Evolutionary conservation across 306 rosid genomes (phyloP), one percentile per base, ranked within the genome.

Genomic region (Fragaria nilgerrensis): DNA sequence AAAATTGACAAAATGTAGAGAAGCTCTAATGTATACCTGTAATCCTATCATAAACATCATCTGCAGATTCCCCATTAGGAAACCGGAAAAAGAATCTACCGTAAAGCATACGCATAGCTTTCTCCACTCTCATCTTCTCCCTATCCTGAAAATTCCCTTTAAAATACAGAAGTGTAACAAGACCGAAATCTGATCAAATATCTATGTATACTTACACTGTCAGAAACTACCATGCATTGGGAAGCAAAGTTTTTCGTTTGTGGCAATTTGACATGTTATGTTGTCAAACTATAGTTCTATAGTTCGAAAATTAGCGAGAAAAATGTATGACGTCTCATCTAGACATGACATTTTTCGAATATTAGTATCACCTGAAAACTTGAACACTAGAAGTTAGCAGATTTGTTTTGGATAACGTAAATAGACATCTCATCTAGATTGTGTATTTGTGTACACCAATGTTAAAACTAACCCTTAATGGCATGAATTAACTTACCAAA

Each of bases 11-110:
- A 13, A 61, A 15, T 7, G 10, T 62, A 15, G 68, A 62, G 47
- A n/a, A 48, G 9, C 20, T 9, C 1, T 45, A 1, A 9, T 19
- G 6, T 53, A 12, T 73, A 91, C 98, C 94, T 65, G 97, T 92
- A 74, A 94, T 90, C 85, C 98, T 90, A 17, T 94, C 98, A 47
- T 92, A 94, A 68, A 94, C 98, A 85, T 94, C 98, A 17, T 96
- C 96, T 1, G 98, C 97, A 2, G 97, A 94, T 86, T 94, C 97
- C 37, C 97, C 98, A 37, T 94, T 63, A 0, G 98, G 96, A 82
- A 94, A 94, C 37, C 98, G 86, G 48, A 84, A 94, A 81, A 94
- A 92, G 89, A 94, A 94, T 17, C 97, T 89, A n/a, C 97, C 96
- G 72, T 92, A 92, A 39, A 69, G 87, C 79, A 76, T 37, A 22